A percentile compares a stretch with the other conserved stretches of the same genome.
These are phyloP conservation scores for Alternaria atra DNA, from an alignment of 2,329 filamentous ascomycete genomes.

Conservation along the genomic window DNA sequence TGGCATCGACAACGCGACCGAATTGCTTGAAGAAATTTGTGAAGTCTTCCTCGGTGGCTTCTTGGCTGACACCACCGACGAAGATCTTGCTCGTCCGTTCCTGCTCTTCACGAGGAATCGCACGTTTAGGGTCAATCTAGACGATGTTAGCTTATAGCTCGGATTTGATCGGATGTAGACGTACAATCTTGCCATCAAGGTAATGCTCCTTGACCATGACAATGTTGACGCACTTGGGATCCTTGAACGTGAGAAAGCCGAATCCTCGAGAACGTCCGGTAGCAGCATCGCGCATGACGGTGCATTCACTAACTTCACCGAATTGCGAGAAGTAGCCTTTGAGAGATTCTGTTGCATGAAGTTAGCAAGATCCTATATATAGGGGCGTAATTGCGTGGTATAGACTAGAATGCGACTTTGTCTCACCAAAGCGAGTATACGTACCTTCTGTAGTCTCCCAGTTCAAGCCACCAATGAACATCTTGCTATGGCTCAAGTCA, in stretches of 20 bases:
- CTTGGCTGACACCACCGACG: conserved; percentile 95
- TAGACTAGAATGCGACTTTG: not conserved
- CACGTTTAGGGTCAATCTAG: conserved; percentile 96
- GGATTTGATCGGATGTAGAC: conserved; percentile 48
- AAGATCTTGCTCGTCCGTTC: conserved; percentile 99
- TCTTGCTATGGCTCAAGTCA: conserved; percentile 73
- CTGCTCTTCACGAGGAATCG: conserved; percentile 96
- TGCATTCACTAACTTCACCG: conserved; percentile 96
- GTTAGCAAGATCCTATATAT: not conserved
- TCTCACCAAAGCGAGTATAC: conserved; percentile 48
- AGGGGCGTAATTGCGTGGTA: not conserved
- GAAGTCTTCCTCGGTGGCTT: conserved; percentile 95
- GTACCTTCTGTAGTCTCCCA: conserved; percentile 99
- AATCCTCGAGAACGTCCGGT: conserved; percentile 95
- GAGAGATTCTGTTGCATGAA: conserved; percentile 76
- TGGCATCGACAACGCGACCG: conserved; percentile 94
- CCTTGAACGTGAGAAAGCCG: conserved; percentile 96
- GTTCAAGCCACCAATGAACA: conserved; percentile 99
- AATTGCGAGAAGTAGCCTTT: conserved; percentile 98
- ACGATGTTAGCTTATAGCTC: conserved; percentile 25
- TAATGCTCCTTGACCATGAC: conserved; percentile 99
- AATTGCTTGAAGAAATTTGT: conserved; percentile 97
- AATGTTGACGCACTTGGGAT: conserved; percentile 96
- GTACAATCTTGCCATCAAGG: conserved; percentile 96
- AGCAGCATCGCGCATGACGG: conserved; percentile 97